phyloP scores from a whole-genome alignment of 768 basidiomycete species.

The Cantharellus anzutake region DNA sequence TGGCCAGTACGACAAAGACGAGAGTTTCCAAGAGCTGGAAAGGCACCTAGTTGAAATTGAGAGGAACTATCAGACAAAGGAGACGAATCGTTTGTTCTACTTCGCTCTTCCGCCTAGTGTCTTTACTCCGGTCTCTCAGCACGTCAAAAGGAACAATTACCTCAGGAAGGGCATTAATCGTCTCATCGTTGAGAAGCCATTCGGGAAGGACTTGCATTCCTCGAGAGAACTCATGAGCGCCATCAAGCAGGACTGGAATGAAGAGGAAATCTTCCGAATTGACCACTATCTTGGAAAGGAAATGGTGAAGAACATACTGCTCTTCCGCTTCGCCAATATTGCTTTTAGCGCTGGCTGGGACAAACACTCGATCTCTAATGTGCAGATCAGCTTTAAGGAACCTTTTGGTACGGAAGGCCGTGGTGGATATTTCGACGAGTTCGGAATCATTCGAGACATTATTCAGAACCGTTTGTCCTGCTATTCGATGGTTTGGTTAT shows the following conservation, averaged over 20 bases:
- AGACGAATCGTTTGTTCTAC: conserved; percentile 76
- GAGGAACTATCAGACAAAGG: conserved; percentile 37
- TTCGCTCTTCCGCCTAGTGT: conserved; percentile 95
- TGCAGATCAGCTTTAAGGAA: conserved; percentile 99
- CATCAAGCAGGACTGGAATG: conserved; percentile 76
- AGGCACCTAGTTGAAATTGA: conserved; percentile 66
- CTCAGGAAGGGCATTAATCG: conserved; percentile 55
- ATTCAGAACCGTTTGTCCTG: conserved; percentile 82
- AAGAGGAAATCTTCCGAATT: conserved; percentile 97
- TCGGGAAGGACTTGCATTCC: conserved; percentile 84
- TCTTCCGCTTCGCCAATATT: conserved; percentile 87
- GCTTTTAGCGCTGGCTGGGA: conserved; percentile 83
- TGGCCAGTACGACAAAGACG: conserved; percentile 74
- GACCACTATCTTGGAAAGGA: conserved; percentile 99
- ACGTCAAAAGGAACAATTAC: conserved; percentile 72
- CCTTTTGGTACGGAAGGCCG: conserved; percentile 99
- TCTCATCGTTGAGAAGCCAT: conserved; percentile 96
- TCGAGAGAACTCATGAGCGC: conserved; percentile 57
- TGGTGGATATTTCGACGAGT: conserved; percentile 99
- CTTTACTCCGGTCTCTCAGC: conserved; percentile 74
- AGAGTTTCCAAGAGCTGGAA: conserved; percentile 59
- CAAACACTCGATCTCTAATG: conserved; percentile 87
- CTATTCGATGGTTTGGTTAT: not conserved
- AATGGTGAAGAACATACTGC: conserved; percentile 98
- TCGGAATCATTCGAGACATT: conserved; percentile 95